Conservation (phyloP, 2,329 filamentous ascomycete species). For the Coniosporium tulheliwenetii region DNA sequence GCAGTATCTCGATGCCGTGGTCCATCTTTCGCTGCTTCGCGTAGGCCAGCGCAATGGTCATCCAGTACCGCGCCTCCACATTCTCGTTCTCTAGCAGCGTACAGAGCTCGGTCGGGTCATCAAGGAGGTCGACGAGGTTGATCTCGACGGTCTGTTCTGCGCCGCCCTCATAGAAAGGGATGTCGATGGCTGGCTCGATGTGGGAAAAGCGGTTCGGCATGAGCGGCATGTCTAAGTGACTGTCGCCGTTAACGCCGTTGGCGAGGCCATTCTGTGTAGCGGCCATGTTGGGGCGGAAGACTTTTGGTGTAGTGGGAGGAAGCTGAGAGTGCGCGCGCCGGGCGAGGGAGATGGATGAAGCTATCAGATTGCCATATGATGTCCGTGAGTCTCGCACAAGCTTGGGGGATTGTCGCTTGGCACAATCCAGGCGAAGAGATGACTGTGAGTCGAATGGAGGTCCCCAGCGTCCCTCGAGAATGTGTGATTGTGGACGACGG, state of each 20-base stretch:
- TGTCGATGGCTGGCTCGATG: constrained; percentile 47
- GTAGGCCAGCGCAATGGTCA: constrained; percentile 93
- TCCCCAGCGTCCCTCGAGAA: too few species aligned
- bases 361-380: too few species aligned
- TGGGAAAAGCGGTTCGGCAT: constrained; percentile 37
- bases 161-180: constrained; percentile 45
- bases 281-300: constrained; percentile 25
- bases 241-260: constrained; percentile 35
- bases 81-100: constrained; percentile 89
- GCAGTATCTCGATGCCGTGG: constrained; percentile 56
- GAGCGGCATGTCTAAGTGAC: constrained; percentile 16
- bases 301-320: too few species aligned
- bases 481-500: too few species aligned
- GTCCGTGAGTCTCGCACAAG: too few species aligned
- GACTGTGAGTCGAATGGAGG: too few species aligned
- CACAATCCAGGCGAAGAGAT: too few species aligned
- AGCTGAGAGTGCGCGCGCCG: too few species aligned
- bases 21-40: constrained; percentile 91
- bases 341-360: too few species aligned
- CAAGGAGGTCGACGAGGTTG: constrained; percentile 75
- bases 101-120: constrained; percentile 90
- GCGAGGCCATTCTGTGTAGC: constrained; percentile 32
- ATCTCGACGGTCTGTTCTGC: constrained; percentile 71
- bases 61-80: constrained; percentile 86
- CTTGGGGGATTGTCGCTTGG: too few species aligned